Evolutionary conservation across 1,284 basidiomycete species (phyloP).

Genomic region (Sanghuangporus weigelae): DNA sequence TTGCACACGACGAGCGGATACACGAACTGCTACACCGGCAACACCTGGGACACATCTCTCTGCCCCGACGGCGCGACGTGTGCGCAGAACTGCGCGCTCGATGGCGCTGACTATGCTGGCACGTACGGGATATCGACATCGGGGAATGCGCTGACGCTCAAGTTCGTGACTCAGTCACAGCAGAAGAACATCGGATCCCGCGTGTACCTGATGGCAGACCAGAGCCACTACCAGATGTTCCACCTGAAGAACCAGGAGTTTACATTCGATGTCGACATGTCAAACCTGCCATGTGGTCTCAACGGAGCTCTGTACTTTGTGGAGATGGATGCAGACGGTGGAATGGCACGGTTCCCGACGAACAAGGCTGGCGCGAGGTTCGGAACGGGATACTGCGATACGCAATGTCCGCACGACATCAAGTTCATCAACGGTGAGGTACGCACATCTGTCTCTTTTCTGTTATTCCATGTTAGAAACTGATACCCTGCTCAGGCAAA

Average conservation of each 20-base stretch:
- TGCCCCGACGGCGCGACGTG: constrained; percentile 44
- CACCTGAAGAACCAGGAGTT: constrained; percentile 26
- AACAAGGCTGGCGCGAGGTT: constrained; percentile 56
- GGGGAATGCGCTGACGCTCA: constrained; percentile 33
- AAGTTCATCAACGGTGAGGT: constrained; percentile 54
- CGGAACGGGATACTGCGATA: constrained; percentile 54
- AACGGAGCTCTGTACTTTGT: constrained; percentile 39
- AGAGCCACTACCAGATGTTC: constrained; percentile 25
- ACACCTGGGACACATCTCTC: constrained; percentile 42
- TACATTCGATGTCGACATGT: constrained; percentile 27
- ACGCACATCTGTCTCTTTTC: neutral
- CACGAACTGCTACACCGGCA: constrained; percentile 55
- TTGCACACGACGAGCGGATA: constrained; percentile 36
- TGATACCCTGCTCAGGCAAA: constrained; percentile 20
- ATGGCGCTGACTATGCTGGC: constrained; percentile 33
- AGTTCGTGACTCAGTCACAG: constrained; percentile 21
- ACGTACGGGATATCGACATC: constrained; percentile 40
- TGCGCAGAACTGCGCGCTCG: constrained; percentile 34
- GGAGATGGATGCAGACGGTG: constrained; percentile 52
- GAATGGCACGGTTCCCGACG: constrained; percentile 38
- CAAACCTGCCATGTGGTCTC: constrained; percentile 26
- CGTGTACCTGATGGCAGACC: constrained; percentile 25
- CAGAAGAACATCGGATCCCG: constrained; percentile 26
- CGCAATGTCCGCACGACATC: constrained; percentile 52
- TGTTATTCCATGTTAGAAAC: no score